These are phyloP conservation scores for Margaritispora aquatica DNA, from an alignment of 495 filamentous ascomycete genomes.

Conservation along the genomic window DNA sequence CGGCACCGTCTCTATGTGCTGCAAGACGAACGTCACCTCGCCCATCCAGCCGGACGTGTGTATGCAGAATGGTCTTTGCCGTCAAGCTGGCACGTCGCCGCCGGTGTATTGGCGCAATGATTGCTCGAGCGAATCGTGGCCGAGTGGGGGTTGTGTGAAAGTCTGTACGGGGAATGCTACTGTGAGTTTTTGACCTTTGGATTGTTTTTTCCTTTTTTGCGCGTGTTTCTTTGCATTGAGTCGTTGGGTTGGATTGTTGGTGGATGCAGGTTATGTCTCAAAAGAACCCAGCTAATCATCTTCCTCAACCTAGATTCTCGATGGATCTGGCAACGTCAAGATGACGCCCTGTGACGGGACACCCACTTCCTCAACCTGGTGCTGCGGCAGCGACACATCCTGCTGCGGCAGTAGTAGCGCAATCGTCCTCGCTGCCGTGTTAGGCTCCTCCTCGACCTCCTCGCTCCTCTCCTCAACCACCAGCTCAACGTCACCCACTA, in stretches of 20 bases:
- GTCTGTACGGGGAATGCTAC: neutral
- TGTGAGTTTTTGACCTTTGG: neutral
- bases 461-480: neutral
- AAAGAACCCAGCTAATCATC: too few species aligned
- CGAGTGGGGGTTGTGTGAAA: neutral
- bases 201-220: too few species aligned
- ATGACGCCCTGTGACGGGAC: neutral
- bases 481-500: neutral
- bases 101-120: neutral
- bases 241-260: too few species aligned
- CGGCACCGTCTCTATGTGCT: neutral
- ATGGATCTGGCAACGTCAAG: neutral
- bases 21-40: neutral
- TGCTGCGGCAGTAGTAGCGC: neutral
- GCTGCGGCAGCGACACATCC: neutral
- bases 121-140: neutral
- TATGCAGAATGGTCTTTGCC: neutral
- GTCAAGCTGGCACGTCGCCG: neutral
- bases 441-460: neutral
- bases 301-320: neutral
- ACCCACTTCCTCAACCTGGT: neutral
- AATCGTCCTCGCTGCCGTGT: neutral
- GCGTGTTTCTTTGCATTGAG: too few species aligned
- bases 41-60: neutral
- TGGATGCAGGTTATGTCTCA: too few species aligned